Base-by-base conservation (phyloP, 2,329 filamentous ascomycete genomes). In the Conoideocrella luteorostrata region DNA sequence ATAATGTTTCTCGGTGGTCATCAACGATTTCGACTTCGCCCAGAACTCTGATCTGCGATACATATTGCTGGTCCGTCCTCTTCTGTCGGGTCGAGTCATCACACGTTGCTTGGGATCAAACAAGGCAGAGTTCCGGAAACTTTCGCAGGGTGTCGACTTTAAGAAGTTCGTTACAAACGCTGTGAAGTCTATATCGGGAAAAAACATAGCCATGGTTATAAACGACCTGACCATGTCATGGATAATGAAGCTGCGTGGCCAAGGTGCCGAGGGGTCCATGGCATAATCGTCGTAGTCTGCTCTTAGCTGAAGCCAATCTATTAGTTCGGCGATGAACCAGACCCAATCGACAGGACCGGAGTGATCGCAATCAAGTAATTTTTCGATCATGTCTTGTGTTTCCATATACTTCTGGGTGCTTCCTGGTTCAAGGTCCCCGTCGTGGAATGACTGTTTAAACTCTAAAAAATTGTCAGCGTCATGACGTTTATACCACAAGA, bases 361-460 rank as follows among this genome's bases (percentile, higher is more conserved):
- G 9, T 52, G 46, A 0, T 40, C 1, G 0, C 23, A 45, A 0
- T 30, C 30, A 13, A 59, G 52, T 45, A 60, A 53, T 0, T 21
- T 23, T 6, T 10, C 20, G 5, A 59, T 48, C 10, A n/a, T 47
- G 2, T 50, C 46, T 22, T 58, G 49, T 2, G 56, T 28, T 12
- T 55, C 24, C 0, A 22, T 4, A 15, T 47, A 57, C 2, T 48
- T 54, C 6, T 50, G 33, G 10, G 44, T 56, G 9, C 42, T 45
- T 2, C 49, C 56, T 12, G 55, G 56, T 10, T 60, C 56, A 1
- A 60, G 49, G 18, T 60, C 57, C 15, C 48, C 57, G 0, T 40
- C 48, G 13, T 60, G 57, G 15, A 60, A 54, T 1, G 57, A 46
- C 11, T 55, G 46, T 22, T 60, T 59, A 12, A 57, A 60, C 28